A percentile compares a stretch with the other conserved stretches of the same genome.
Conservation (phyloP, 176 grass and related monocot species). For the Miscanthus lutarioriparius region DNA sequence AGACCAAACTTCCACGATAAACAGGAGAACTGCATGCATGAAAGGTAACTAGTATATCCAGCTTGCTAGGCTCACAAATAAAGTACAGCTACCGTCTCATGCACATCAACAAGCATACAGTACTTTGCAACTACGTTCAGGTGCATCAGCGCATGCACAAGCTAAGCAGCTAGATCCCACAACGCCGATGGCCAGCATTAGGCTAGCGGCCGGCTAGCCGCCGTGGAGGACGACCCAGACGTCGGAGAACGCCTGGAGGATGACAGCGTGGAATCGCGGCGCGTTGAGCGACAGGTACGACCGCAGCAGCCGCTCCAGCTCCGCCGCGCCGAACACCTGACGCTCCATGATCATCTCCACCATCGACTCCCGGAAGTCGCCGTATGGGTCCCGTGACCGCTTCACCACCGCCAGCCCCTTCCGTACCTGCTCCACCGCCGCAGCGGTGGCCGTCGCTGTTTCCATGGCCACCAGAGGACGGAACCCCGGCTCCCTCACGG, state of each 20-base stretch:
- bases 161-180: neutral
- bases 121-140: neutral
- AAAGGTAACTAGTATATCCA: too few relatives aligned
- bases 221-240: conserved; percentile 82
- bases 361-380: conserved; percentile 89
- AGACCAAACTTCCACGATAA: too few relatives aligned
- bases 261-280: conserved; percentile 71
- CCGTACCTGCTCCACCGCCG: conserved; percentile 46
- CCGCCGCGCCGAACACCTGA: conserved; percentile 71
- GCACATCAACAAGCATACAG: neutral
- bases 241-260: conserved; percentile 97
- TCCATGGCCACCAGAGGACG: conserved; percentile 35
- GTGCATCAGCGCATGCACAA: neutral
- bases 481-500: conserved; percentile 47
- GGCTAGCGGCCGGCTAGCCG: conserved; percentile 26
- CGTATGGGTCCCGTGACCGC: conserved; percentile 78
- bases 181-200: neutral
- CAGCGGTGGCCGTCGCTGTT: neutral
- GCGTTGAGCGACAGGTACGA: conserved; percentile 87
- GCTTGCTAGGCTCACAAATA: too few relatives aligned
- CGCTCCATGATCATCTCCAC: conserved; percentile 89
- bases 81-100: too few relatives aligned
- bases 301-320: conserved; percentile 84
- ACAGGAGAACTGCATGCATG: too few relatives aligned
- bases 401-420: conserved; percentile 76